phyloP scores from a whole-genome alignment of 495 filamentous ascomycete species.

The Sporormia fimetaria region DNA sequence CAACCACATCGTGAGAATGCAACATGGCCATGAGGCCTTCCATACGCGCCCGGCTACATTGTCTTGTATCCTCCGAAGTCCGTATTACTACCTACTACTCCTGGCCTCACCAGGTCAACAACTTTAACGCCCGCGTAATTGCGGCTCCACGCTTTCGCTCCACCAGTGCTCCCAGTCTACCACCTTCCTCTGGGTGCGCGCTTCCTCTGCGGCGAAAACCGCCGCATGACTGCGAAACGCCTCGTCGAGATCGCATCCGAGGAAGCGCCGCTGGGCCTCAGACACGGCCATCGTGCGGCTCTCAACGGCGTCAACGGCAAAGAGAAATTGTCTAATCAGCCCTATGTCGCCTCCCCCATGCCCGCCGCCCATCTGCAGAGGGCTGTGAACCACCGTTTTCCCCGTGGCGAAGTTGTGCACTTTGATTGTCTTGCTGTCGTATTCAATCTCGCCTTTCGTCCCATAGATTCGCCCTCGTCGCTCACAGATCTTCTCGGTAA shows the following conservation, averaged over 20 bases:
- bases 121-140: conserved; percentile 23
- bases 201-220: conserved; percentile 91
- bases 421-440: conserved; percentile 56
- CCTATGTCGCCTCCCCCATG: conserved; percentile 88
- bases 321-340: conserved; percentile 64
- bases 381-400: conserved; percentile 40
- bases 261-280: conserved; percentile 59
- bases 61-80: neutral
- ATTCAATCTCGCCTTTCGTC: conserved; percentile 70
- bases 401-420: conserved; percentile 54
- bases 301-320: conserved; percentile 70
- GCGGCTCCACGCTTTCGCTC: conserved; percentile 29
- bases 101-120: neutral
- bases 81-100: neutral
- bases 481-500: conserved; percentile 76
- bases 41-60: conserved; percentile 18
- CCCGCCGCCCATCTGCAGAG: conserved; percentile 43
- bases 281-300: conserved; percentile 53
- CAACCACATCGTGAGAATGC: conserved; percentile 3
- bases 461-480: conserved; percentile 76
- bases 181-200: conserved; percentile 54
- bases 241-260: conserved; percentile 78
- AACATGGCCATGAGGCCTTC: conserved; percentile 1
- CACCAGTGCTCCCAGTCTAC: conserved; percentile 76
- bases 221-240: conserved; percentile 78